Evolutionary conservation across 1,284 basidiomycete species (phyloP), one percentile per base, ranked within the genome.

Genomic region (Tilletia horrida): DNA sequence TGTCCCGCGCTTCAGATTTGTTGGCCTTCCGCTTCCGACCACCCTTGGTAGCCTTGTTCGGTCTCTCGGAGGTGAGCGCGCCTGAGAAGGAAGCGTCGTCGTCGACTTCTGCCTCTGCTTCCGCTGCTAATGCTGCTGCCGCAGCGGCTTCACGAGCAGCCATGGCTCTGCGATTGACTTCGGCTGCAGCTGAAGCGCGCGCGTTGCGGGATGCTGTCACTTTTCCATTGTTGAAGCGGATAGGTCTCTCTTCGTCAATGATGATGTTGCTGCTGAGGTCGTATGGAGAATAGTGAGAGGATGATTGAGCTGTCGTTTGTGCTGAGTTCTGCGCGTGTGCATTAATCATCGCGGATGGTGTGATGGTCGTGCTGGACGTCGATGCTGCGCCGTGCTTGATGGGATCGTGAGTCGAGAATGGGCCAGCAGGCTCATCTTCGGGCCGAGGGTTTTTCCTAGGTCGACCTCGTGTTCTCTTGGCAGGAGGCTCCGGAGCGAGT

Each of bases 391-490:
- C 23, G 21, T 23, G 23, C 23, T 52, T 52, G 50, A 52, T 27
- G 11, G 23, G 18, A 16, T 7, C 6, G 50, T 25, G 21, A 14
- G 21, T 6, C 2, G n/a, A 52, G 18, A 13, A 3, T 52, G 23
- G 27, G n/a, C 23, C 9, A 23, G 45, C 16, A 23, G 45, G 45
- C 18, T 48, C 45, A 6, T n/a, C 21, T 16, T 6, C 16, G 7
- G 50, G 50, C 11, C 27, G 29, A 35, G 27, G 55, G 6, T 35
- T 31, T 14, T 40, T 31, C 55, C 55, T 31, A 13, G 55, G 55
- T 21, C 55, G 27, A 31, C 55, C 55, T 40, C 55, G 55, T 31
- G 27, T 16, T 16, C 55, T 11, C 29, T 59, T 59, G 55, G 27
- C 13, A 29, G 55, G 29, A 2, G 55, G 55, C 23, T 2, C 27